Percentiles rank a stretch among this genome's conserved stretches.
These are phyloP conservation scores for Trichoderma simmonsii DNA, from an alignment of 2,329 filamentous ascomycete species.

Conservation along the genomic window DNA sequence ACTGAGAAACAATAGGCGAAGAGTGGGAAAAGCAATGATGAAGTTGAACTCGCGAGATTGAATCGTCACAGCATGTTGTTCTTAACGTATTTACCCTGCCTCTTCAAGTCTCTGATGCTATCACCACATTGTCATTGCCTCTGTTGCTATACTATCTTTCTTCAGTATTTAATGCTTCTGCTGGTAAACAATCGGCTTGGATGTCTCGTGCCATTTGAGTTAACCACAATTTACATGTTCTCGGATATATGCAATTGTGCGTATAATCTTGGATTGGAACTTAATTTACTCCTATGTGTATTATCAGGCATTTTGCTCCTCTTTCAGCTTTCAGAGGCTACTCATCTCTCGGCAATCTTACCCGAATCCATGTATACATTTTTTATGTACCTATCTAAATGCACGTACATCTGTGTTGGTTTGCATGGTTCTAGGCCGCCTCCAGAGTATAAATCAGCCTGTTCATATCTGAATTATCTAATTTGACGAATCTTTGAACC, in stretches of 20 bases:
- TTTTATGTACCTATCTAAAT: neutral
- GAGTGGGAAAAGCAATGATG: accelerated
- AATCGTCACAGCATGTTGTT: neutral
- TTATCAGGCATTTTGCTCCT: neutral
- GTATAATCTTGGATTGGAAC: neutral
- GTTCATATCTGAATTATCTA: neutral
- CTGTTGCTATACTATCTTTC: neutral
- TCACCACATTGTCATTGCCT: neutral
- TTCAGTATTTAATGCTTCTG: too few species aligned
- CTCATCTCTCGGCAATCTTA: neutral
- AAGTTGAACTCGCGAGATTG: neutral
- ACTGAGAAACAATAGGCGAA: neutral
- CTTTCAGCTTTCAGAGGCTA: too few species aligned
- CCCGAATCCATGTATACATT: neutral
- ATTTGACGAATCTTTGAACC: neutral
- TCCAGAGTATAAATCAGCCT: neutral
- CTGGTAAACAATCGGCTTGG: too few species aligned
- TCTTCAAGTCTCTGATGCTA: neutral
- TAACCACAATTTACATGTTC: neutral
- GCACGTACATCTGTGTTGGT: neutral
- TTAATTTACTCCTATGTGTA: neutral
- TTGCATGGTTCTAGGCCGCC: neutral
- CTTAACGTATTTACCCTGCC: too few species aligned
- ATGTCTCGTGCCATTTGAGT: neutral
- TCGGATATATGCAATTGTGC: neutral